Evolutionary conservation across 257 asterid genomes (phyloP), one percentile per base, ranked within the genome.

Genomic region (Solanum sejunctum): DNA sequence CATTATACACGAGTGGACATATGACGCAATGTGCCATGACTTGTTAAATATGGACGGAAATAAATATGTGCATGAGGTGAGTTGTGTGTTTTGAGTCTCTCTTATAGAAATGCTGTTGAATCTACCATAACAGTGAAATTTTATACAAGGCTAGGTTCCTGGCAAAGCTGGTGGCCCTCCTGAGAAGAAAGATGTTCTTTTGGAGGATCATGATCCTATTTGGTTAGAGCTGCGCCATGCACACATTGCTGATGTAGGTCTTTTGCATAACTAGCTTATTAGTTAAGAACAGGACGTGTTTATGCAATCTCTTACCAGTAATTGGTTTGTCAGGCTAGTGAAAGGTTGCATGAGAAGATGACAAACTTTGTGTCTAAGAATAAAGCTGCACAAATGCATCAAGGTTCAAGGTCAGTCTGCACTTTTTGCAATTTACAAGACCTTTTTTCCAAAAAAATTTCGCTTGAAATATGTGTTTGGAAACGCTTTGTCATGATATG

Each of bases 181-280:
- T 52, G 99, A 97, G 92, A 97, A 88, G 93, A 97, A 95, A 86
- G 99, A 95, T 88, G 99, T 97, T 79, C 98, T 97, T 88, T 90
- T 97, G 92, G 99, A 97, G 91, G 99, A 97, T 88, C 99, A 95
- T 78, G 99, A 97, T 85, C 98, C 99, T 86, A 93, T 97, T 87
- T 97, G 99, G 99, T 92, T 97, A 85, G 99, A 97, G 93, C 98
- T 97, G 81, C 97, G 99, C 63, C 98, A 97, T 91, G 90, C 97
- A 71, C 99, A 97, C 88, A 97, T 97, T 89, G 99, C 98, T 89
- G 97, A 97, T 95, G 99, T 97, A 93, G 56, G 98, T 86, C 45
- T 87, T 45, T 12, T 86, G 83, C 83, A 20, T 86, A 36, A 16
- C 77, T 66, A 52, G 58, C 63, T 43, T 87, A 23, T 49, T 58